Conservation (phyloP, 306 rosid genomes). For the Biancaea sappan region DNA sequence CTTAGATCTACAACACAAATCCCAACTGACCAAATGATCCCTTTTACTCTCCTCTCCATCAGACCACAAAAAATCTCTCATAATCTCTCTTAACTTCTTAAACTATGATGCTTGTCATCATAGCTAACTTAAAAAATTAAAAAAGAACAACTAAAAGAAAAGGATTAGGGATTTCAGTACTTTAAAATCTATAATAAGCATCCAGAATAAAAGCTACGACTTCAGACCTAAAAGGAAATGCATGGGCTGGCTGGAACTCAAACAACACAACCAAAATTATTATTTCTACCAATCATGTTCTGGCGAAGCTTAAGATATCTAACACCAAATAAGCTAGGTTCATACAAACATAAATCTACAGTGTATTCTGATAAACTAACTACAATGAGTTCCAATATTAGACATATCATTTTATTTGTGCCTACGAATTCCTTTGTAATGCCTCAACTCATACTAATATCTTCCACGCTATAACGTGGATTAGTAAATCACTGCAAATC, state of each 20-base stretch:
- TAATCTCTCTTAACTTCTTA: no score
- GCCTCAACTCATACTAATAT: conserved; percentile 11
- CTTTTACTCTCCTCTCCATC: no score
- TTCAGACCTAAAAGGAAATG: conserved; percentile 6
- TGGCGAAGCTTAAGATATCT: not conserved
- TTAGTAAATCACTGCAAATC: not conserved
- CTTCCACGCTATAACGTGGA: not conserved
- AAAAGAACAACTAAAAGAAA: not conserved
- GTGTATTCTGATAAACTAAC: not conserved
- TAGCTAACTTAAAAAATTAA: not conserved
- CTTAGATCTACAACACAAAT: no score
- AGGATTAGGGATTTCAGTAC: not conserved
- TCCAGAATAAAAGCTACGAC: conserved; percentile 13
- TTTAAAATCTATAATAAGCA: not conserved
- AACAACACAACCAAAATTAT: not conserved
- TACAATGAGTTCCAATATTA: not conserved
- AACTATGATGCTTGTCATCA: not conserved
- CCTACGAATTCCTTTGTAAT: not conserved
- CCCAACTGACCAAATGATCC: no score
- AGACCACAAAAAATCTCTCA: no score
- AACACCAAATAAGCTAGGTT: not conserved
- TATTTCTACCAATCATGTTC: not conserved
- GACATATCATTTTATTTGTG: not conserved
- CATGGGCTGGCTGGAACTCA: not conserved
- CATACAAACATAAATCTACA: not conserved